Evolutionary conservation across 768 basidiomycete species (phyloP), one percentile per base, ranked within the genome.

Genomic region (Strobilomyces echinocephalus): DNA sequence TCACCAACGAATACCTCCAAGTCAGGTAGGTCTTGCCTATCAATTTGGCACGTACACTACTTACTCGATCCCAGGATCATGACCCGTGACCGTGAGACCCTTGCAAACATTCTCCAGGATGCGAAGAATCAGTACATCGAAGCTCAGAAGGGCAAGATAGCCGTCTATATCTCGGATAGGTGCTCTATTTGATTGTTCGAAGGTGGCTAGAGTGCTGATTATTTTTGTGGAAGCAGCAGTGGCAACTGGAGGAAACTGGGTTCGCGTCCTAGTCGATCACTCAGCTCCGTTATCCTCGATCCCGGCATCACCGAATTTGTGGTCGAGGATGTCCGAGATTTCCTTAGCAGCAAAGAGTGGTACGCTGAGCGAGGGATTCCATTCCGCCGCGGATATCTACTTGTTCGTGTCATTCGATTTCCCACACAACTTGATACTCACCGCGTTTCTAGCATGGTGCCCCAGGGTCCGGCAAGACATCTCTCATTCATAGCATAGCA

Each of bases 391-490:
- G 89, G 90, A 12, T 88, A 88, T 63, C 77, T 90, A n/a, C 74
- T 89, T 20, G 74, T 77, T 38, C 41, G 72, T 66, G 12, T 21
- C 16, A 24, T 34, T 16, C 30, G 9, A 15, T 43, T 41, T 16
- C n/a, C 8, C 28, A 6, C 4, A 15, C 4, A 14, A 16, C 15
- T 16, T 30, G 5, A 33, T 8, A 1, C 49, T 63, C 6, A 59
- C 18, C 10, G 12, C 8, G 8, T 18, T 48, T 40, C 41, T 55
- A 82, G 80, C 79, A 88, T 59, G 88, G 88, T 20, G 83, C 79
- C 5, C 87, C 88, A 31, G 87, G 88, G 8, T 81, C 84, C 9
- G 88, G 90, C 1, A 92, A 90, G 63, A 89, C 88, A 0, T 85
- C 83, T 28, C 76, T 90, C 46, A 90, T 89, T 49, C 84, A 88